Evolutionary conservation across 2,329 filamentous ascomycete species (phyloP).

Genomic region (Cladosporium oxysporum): DNA sequence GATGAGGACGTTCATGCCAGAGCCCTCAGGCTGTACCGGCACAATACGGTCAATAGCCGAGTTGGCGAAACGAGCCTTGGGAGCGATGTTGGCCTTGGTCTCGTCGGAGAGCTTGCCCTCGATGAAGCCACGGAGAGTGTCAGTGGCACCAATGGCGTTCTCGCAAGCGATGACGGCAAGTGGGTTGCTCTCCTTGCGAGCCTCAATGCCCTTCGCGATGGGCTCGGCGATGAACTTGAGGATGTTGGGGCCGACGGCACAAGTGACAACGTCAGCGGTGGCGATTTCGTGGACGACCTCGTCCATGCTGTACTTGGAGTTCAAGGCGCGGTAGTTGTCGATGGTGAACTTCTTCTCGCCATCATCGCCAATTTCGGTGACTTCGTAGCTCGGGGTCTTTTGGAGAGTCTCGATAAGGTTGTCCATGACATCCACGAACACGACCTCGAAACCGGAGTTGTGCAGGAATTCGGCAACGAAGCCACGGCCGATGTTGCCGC

Average conservation of each 20-base stretch:
- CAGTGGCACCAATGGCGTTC: constrained; percentile 94
- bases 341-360: constrained; percentile 80
- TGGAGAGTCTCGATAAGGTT: constrained; percentile 79
- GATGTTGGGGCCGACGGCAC: constrained; percentile 93
- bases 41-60: constrained; percentile 98
- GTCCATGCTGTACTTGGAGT: constrained; percentile 82
- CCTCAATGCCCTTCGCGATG: constrained; percentile 90
- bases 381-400: constrained; percentile 73
- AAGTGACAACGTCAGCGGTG: constrained; percentile 88
- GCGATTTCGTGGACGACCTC: constrained; percentile 83
- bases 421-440: constrained; percentile 95
- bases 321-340: constrained; percentile 95
- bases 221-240: constrained; percentile 94
- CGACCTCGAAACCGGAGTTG: constrained; percentile 90
- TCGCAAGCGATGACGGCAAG: constrained; percentile 95
- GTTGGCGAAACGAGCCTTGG: constrained; percentile 89
- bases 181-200: constrained; percentile 66
- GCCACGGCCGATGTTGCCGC: constrained; percentile 59
- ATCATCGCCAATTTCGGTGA: constrained; percentile 87
- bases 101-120: constrained; percentile 69
- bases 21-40: constrained; percentile 77
- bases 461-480: constrained; percentile 91
- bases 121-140: constrained; percentile 76
- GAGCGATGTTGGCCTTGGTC: constrained; percentile 66
- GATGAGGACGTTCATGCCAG: constrained; percentile 86